Evolutionary conservation across 306 rosid genomes (phyloP), one percentile per base, ranked within the genome.

Genomic region (Gleditsia sinensis): DNA sequence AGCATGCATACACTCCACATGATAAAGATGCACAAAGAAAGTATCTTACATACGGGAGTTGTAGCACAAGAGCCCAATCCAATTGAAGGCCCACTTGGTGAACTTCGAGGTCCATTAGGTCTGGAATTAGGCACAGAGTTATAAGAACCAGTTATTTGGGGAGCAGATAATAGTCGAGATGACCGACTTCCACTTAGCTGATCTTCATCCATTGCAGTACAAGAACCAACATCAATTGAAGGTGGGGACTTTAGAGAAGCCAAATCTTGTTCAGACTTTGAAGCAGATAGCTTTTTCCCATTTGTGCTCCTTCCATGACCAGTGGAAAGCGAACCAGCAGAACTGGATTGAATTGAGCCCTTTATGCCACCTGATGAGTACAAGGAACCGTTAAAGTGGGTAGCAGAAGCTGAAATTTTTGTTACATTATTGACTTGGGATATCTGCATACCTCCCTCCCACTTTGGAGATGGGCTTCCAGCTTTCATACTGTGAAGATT

Each of bases 231-330:
- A 80, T 90, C 98, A 64, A 49, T 90, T 13, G 88, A 77, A 71
- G 81, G 88, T 4, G 93, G 90, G 57, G 95, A 95, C 81, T 86
- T 87, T 67, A 89, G 83, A 39, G 98, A 90, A 75, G 92, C 80
- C 84, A 95, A 83, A 89, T 92, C 97, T 84, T 95, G 99, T 58
- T 95, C 99, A 78, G 99, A 95, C 65, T 95, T 95, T 75, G 99
- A 95, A 78, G 87, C 82, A 81, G 96, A 81, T 48, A 95, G 73
- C 72, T 77, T 85, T 79, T 76, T 95, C 66, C 78, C 83, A 51
- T 82, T 46, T 51, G 79, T 54, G 74, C 78, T 80, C 90, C 98
- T 87, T 82, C 89, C 96, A 33, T 82, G 76, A 43, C 83, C 87
- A 65, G 92, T 64, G 75, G 96, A 69, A 45, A 85, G 64, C 27